Evolutionary conservation across 805 yeast genomes (phyloP).

Genomic region (Saturnispora hagleri): DNA sequence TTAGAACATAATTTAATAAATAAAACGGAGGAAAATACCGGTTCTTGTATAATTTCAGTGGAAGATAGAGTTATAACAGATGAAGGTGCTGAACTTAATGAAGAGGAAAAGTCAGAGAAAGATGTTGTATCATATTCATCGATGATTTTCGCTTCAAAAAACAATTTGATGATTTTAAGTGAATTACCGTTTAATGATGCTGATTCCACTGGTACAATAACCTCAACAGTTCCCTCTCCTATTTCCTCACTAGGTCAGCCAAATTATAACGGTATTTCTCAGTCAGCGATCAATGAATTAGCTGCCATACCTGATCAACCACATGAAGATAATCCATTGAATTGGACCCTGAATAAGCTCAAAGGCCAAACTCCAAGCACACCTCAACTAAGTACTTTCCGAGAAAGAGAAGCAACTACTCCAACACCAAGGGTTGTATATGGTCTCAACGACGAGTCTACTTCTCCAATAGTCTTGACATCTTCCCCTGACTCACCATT

Average conservation of each 20-base stretch:
- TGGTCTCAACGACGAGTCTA: constrained; percentile 24
- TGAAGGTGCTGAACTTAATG: neutral
- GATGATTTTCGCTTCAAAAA: too few species aligned
- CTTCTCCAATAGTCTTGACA: neutral
- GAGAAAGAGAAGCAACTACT: neutral
- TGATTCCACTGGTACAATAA: constrained; percentile 14
- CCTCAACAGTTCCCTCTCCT: constrained; percentile 26
- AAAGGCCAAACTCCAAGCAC: constrained; percentile 46
- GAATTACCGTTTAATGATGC: constrained; percentile 21
- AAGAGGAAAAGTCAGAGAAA: neutral
- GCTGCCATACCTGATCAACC: constrained; percentile 82
- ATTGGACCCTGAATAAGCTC: constrained; percentile 63
- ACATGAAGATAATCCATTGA: constrained; percentile 58
- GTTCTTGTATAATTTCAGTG: neutral
- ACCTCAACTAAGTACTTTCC: neutral
- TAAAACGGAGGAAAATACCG: neutral
- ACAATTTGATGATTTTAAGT: constrained; percentile 10
- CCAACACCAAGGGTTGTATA: constrained; percentile 15
- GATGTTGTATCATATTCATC: neutral
- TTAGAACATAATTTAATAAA: neutral
- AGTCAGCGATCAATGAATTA: constrained; percentile 60
- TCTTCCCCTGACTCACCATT: neutral
- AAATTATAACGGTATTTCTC: constrained; percentile 37
- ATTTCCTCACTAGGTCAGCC: constrained; percentile 28
- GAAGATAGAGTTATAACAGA: neutral